Evolutionary conservation across 495 filamentous ascomycete species (phyloP).

Genomic region (Aspergillus biplanus): DNA sequence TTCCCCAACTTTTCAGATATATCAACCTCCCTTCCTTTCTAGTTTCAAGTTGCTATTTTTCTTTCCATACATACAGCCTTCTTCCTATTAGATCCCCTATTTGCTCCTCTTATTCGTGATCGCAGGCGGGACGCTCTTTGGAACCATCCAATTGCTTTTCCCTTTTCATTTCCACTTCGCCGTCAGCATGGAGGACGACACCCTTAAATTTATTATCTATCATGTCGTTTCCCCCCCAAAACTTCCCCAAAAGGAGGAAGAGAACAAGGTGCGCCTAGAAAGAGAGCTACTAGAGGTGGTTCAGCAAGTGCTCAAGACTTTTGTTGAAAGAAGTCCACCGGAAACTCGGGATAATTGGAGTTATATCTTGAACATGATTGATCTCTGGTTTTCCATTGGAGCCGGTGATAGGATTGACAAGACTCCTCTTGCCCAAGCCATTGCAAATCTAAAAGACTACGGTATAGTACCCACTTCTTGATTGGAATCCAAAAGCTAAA

Average conservation of each 20-base stretch:
- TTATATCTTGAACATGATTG: slow-evolving; percentile 12
- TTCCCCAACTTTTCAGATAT: not conserved
- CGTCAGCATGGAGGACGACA: slow-evolving; percentile 5
- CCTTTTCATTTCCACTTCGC: not conserved
- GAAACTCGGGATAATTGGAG: slow-evolving; percentile 12
- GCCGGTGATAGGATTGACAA: slow-evolving; percentile 13
- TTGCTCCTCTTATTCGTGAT: no score
- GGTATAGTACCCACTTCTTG: slow-evolving; percentile 14
- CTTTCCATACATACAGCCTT: slow-evolving; percentile 3
- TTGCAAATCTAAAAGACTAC: slow-evolving; percentile 12
- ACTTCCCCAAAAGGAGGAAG: slow-evolving; percentile 16
- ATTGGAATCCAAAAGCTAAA: slow-evolving; percentile 2
- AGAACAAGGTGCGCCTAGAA: slow-evolving; percentile 6
- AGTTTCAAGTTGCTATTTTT: not conserved
- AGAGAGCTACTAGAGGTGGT: slow-evolving; percentile 13
- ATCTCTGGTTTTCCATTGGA: slow-evolving; percentile 21
- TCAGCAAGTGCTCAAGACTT: slow-evolving; percentile 13
- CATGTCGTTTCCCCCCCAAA: slow-evolving; percentile 21
- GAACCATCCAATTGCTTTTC: not conserved
- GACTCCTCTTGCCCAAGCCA: slow-evolving; percentile 10
- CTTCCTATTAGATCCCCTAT: no score
- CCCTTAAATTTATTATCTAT: slow-evolving; percentile 17
- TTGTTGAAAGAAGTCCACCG: slow-evolving; percentile 6
- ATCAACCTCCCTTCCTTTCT: not conserved
- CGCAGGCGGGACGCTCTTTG: no score